These are phyloP conservation scores for Fomitiporia mediterranea DNA, from an alignment of 1,284 basidiomycete genomes.

Conservation along the genomic window DNA sequence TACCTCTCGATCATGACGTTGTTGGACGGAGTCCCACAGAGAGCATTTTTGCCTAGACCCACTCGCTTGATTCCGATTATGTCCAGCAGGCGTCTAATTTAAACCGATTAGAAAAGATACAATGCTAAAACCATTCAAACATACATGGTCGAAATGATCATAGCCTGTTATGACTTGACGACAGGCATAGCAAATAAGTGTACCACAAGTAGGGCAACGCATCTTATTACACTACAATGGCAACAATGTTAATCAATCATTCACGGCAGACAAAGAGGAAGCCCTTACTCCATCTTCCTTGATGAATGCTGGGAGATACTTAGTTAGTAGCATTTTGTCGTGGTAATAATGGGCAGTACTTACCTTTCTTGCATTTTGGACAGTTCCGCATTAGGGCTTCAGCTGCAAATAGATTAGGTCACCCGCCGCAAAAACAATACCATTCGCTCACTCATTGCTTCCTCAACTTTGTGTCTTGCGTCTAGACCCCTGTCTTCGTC, in stretches of 20 bases:
- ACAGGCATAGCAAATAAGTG: slow-evolving; percentile 77
- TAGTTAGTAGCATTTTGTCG: neutral
- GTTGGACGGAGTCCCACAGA: slow-evolving; percentile 68
- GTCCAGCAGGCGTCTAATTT: neutral
- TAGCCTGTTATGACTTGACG: slow-evolving; percentile 67
- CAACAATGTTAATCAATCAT: slow-evolving; percentile 2
- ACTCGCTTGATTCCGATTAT: neutral
- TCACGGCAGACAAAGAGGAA: neutral
- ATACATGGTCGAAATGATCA: slow-evolving; percentile 67
- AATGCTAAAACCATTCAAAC: slow-evolving; percentile 23
- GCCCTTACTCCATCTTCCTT: slow-evolving; percentile 64
- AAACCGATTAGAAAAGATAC: neutral
- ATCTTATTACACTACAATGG: slow-evolving; percentile 72
- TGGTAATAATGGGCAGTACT: neutral
- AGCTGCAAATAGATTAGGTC: slow-evolving; percentile 37
- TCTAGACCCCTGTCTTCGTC: slow-evolving; percentile 69
- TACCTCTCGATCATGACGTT: slow-evolving; percentile 63
- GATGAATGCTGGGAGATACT: slow-evolving; percentile 53
- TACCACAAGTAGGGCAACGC: slow-evolving; percentile 63
- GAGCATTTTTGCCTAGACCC: slow-evolving; percentile 43
- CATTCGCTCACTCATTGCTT: slow-evolving; percentile 73
- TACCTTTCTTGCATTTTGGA: slow-evolving; percentile 72
- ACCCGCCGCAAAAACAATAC: neutral
- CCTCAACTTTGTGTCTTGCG: slow-evolving; percentile 74
- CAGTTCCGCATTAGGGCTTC: slow-evolving; percentile 80